Conservation (phyloP, 257 asterid genomes). For the Fraxinus quadrangulata region DNA sequence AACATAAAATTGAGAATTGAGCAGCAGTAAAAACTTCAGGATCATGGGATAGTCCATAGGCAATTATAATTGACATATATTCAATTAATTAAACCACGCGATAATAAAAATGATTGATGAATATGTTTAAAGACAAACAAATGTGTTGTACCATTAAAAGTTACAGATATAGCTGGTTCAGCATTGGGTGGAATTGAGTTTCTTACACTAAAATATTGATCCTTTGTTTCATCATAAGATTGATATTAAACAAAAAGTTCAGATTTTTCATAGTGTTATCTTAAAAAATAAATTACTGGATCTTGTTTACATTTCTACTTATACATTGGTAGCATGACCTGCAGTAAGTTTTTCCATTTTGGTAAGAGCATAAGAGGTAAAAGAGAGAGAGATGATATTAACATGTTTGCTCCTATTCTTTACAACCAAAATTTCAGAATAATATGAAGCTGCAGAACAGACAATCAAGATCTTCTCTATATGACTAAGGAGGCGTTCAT, state of each 20-base stretch:
- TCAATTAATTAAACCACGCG: conserved; percentile 7
- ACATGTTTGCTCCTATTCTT: not conserved
- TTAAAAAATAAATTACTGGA: not conserved
- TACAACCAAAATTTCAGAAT: not conserved
- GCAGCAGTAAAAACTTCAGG: conserved; percentile 7
- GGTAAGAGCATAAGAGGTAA: not conserved
- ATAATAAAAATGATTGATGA: not conserved
- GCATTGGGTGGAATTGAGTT: not conserved
- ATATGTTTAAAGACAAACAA: not conserved
- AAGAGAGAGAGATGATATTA: not conserved
- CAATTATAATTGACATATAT: conserved; percentile 14
- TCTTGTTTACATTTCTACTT: not conserved
- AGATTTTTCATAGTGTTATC: not conserved
- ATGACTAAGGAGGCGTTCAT: not conserved
- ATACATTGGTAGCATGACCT: not conserved
- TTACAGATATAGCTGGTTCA: not conserved
- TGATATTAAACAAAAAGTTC: not conserved
- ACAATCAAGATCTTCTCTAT: not conserved
- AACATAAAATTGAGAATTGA: conserved; percentile 14
- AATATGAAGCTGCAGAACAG: not conserved
- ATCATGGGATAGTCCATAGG: conserved; percentile 12
- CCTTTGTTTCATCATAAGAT: not conserved
- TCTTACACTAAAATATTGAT: not conserved
- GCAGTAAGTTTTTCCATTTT: not conserved
- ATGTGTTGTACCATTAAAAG: conserved; percentile 1